Evolutionary conservation across 1,284 basidiomycete species (phyloP).

Genomic region (Mixia osmundae): DNA sequence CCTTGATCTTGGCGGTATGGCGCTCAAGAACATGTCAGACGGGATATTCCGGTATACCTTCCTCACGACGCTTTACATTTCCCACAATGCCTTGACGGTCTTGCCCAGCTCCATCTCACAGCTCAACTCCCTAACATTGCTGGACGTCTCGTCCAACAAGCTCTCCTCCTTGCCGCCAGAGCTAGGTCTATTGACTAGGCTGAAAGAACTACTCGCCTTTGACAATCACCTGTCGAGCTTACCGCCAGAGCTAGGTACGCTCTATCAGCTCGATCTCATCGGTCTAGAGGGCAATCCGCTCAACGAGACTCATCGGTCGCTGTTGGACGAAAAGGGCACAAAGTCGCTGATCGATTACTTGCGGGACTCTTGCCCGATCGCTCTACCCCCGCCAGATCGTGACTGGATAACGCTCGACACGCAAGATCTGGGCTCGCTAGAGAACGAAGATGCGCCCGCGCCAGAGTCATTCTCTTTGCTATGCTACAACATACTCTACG

Average conservation of each 20-base stretch:
- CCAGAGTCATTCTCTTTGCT: constrained; percentile 48
- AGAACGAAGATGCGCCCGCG: constrained; percentile 29
- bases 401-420: constrained; percentile 43
- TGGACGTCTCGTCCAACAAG: constrained; percentile 82
- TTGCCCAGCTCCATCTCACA: constrained; percentile 65
- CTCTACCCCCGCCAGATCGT: constrained; percentile 58
- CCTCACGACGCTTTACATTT: constrained; percentile 85
- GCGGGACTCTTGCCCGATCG: constrained; percentile 64
- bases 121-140: constrained; percentile 62
- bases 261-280: constrained; percentile 79
- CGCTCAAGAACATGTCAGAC: constrained; percentile 68
- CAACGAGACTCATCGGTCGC: constrained; percentile 45
- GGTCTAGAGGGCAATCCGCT: constrained; percentile 93
- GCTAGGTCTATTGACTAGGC: constrained; percentile 65
- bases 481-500: constrained; percentile 88
- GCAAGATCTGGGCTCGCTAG: constrained; percentile 21
- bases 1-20: constrained; percentile 87
- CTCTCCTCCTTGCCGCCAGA: constrained; percentile 59
- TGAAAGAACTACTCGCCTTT: constrained; percentile 84
- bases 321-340: constrained; percentile 85
- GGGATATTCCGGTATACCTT: constrained; percentile 75
- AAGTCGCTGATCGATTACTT: constrained; percentile 63
- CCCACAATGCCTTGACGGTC: constrained; percentile 68
- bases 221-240: constrained; percentile 75
- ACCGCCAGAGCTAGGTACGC: constrained; percentile 64